Percentiles rank a stretch among this genome's conserved stretches.
Evolutionary conservation across 2,329 filamentous ascomycete species (phyloP).

Genomic region (Phoma sp.): DNA sequence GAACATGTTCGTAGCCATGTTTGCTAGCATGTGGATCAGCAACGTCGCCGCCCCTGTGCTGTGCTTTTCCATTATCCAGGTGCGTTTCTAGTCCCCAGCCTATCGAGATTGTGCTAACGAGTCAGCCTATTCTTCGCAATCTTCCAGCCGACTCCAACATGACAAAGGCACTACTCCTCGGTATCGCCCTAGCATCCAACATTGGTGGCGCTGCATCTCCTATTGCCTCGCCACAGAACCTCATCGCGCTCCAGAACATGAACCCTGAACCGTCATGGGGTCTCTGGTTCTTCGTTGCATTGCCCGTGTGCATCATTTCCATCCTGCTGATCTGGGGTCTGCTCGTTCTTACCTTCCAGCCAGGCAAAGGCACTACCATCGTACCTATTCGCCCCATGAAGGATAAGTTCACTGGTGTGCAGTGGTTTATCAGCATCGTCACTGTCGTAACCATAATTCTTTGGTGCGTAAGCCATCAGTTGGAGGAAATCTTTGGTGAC

Average conservation of each 20-base stretch:
- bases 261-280: constrained; percentile 88
- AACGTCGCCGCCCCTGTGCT: constrained; percentile 97
- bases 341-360: constrained; percentile 83
- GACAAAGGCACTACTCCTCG: constrained; percentile 92
- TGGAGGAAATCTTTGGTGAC: constrained; percentile 88
- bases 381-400: constrained; percentile 89
- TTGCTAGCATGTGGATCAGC: constrained; percentile 98
- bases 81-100: constrained; percentile 46
- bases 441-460: constrained; percentile 84
- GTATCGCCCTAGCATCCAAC: constrained; percentile 93
- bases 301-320: constrained; percentile 90
- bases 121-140: constrained; percentile 92
- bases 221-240: constrained; percentile 96
- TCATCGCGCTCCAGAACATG: constrained; percentile 97
- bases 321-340: constrained; percentile 89
- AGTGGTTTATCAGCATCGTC: constrained; percentile 89
- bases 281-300: constrained; percentile 94
- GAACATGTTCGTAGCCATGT: constrained; percentile 98
- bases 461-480: constrained; percentile 91
- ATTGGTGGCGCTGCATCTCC: constrained; percentile 96
- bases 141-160: constrained; percentile 88
- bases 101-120: constrained; percentile 9
- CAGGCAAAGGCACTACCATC: constrained; percentile 83
- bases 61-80: constrained; percentile 97
- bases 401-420: constrained; percentile 84